Base-by-base conservation (phyloP, 2,329 filamentous ascomycete genomes). In the Raffaelea arxii region DNA sequence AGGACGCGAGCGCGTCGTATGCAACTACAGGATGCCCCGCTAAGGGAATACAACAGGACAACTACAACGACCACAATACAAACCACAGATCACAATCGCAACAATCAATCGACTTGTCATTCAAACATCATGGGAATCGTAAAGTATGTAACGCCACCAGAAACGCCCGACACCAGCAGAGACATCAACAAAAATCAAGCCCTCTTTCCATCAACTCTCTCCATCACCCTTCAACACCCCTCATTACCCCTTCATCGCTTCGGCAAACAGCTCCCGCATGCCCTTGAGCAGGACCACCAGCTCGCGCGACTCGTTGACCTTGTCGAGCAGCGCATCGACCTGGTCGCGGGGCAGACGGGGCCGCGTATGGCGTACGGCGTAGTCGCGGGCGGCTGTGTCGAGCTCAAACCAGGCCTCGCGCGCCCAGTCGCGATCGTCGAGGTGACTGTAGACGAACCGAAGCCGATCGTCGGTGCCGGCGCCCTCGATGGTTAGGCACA, bases 381-480 rank as follows among this genome's bases (percentile, higher is more conserved):
- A 97, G 58, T 95, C 90, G 50, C 86, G 74, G 53, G 78, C 80
- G 30, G 80, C 79, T 40, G 86, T 94, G 55, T 84, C 82, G 48
- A 98, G 70, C 68, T 97, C 91, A 61, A 98, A 97, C 82, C 86
- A 94, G 14, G 86, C 89, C 67, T 97, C 90, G 49, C 81, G 76
- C 56, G 90, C 86, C 83, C 86, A 90, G 60, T 92, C 83, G 57
- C 80, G 78, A 68, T 94, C 88, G 59, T 94, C 81, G 40, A 97
- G 72, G 62, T 94, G 86, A 24, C 80, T 85, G 60, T 88, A 98
- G 3, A 92, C 77, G 62, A 98, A 95, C 64, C 91, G 91, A 55
- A 98, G 71, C 23, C 86, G 77, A 65, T 96, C 90, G 52, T 86
- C 82, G 59, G 79, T 77, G 1, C 87, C 90, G 0, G 86, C 86